phyloP scores from a whole-genome alignment of 176 grass and related monocot genomes.

The Melocanna baccifera region DNA sequence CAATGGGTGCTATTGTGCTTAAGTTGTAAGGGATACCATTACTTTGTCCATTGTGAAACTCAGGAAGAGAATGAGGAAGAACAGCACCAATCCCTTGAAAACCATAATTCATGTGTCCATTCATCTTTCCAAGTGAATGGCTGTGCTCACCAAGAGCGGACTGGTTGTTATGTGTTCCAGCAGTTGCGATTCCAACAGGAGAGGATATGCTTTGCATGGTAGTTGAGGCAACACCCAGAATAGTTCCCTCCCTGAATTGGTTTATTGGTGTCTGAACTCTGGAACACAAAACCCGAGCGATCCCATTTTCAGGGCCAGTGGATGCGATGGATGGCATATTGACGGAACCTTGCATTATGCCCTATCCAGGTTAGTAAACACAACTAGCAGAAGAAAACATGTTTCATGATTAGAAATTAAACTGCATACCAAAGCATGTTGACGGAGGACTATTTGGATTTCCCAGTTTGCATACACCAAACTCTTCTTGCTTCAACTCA shows the following conservation, averaged over 20 bases:
- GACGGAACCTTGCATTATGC: slow-evolving; percentile 34
- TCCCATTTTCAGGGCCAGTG: slow-evolving; percentile 55
- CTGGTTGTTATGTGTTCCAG: slow-evolving; percentile 37
- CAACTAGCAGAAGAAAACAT: slow-evolving; percentile 13
- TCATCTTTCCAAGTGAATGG: slow-evolving; percentile 60
- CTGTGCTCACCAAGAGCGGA: slow-evolving; percentile 39
- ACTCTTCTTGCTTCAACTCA: slow-evolving; percentile 48
- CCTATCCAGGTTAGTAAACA: slow-evolving; percentile 29
- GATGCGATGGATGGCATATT: slow-evolving; percentile 39
- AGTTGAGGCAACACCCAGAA: slow-evolving; percentile 26
- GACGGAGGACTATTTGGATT: slow-evolving; percentile 51
- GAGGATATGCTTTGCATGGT: slow-evolving; percentile 36
- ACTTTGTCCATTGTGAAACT: slow-evolving; percentile 45
- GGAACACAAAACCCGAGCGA: slow-evolving; percentile 42
- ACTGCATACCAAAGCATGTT: slow-evolving; percentile 61
- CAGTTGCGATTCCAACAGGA: slow-evolving; percentile 50
- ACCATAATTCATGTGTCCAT: slow-evolving; percentile 45
- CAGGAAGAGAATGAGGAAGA: slow-evolving; percentile 78
- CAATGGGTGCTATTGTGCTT: slow-evolving; percentile 41
- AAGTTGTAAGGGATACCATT: slow-evolving; percentile 55
- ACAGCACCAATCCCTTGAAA: slow-evolving; percentile 50
- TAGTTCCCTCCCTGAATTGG: slow-evolving; percentile 49
- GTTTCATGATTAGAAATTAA: slow-evolving; percentile 24
- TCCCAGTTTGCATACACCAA: slow-evolving; percentile 43
- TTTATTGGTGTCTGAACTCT: slow-evolving; percentile 41